A percentile compares a stretch with the other conserved stretches of the same genome.
Conservation (phyloP, 129 eudicot species). For the Flaveria brownii region DNA sequence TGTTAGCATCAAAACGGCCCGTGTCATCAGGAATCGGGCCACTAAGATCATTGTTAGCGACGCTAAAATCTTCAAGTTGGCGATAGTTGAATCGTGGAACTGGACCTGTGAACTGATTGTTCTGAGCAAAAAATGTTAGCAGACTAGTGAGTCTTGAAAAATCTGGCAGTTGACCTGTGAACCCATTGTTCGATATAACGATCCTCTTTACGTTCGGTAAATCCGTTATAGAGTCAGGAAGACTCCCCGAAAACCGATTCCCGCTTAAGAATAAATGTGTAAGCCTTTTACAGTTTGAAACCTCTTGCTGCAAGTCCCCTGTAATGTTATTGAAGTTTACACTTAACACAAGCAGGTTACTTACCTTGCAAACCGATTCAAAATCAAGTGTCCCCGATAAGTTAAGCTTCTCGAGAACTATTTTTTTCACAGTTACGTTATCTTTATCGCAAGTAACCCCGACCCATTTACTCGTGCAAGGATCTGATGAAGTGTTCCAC, state of each 20-base stretch:
- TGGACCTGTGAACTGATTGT: constrained; percentile 52
- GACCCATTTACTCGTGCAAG: constrained; percentile 59
- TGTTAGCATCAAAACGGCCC: constrained; percentile 40
- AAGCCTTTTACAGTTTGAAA: constrained; percentile 50
- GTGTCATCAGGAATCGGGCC: constrained; percentile 57
- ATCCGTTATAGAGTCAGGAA: constrained; percentile 44
- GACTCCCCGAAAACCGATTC: constrained; percentile 46
- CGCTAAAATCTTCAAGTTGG: constrained; percentile 50
- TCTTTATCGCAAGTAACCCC: constrained; percentile 52
- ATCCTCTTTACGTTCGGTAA: constrained; percentile 55
- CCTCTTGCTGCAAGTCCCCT: constrained; percentile 46
- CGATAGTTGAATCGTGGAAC: constrained; percentile 44
- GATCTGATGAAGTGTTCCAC: constrained; percentile 67
- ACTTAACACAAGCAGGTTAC: constrained; percentile 52
- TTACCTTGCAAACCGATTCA: constrained; percentile 46
- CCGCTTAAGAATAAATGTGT: constrained; percentile 57
- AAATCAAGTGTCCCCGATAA: constrained; percentile 56
- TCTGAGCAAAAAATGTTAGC: constrained; percentile 53
- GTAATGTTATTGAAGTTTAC: constrained; percentile 47
- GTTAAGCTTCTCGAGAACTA: constrained; percentile 53
- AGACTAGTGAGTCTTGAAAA: constrained; percentile 56
- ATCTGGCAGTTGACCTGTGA: constrained; percentile 55
- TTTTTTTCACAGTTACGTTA: constrained; percentile 40
- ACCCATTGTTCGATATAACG: constrained; percentile 49
- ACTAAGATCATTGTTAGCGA: constrained; percentile 57